Conservation (phyloP, 1,284 basidiomycete species). For the Malassezia globosa region DNA sequence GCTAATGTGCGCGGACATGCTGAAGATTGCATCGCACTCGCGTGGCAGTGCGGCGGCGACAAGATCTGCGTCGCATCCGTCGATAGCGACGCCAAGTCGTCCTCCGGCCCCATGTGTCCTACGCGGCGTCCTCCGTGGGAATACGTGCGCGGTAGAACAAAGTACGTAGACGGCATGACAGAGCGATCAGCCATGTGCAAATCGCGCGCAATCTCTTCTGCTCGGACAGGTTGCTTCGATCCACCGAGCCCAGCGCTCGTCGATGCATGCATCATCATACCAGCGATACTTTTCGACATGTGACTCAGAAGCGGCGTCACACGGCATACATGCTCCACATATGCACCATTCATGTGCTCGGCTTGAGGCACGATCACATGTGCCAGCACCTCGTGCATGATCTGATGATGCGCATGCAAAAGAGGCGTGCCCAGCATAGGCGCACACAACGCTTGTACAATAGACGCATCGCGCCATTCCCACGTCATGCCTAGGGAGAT, state of each 20-base stretch:
- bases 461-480: background rate
- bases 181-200: background rate
- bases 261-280: background rate
- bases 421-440: background rate
- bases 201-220: background rate
- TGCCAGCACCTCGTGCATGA: background rate
- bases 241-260: background rate
- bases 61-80: constrained; percentile 3
- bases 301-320: background rate
- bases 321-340: background rate
- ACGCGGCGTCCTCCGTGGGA: no score
- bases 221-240: background rate
- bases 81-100: background rate
- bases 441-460: background rate
- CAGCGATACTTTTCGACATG: background rate
- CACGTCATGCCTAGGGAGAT: constrained; percentile 2
- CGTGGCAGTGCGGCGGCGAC: background rate
- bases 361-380: background rate
- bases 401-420: background rate
- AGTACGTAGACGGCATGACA: background rate
- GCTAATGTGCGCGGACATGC: background rate
- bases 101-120: background rate
- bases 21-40: background rate
- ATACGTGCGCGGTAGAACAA: background rate
- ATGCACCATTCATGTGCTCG: constrained; percentile 1